Percentiles rank a stretch among this genome's conserved stretches.
Evolutionary conservation across 345 rosid genomes (phyloP).

Genomic region (Clausena lansium): DNA sequence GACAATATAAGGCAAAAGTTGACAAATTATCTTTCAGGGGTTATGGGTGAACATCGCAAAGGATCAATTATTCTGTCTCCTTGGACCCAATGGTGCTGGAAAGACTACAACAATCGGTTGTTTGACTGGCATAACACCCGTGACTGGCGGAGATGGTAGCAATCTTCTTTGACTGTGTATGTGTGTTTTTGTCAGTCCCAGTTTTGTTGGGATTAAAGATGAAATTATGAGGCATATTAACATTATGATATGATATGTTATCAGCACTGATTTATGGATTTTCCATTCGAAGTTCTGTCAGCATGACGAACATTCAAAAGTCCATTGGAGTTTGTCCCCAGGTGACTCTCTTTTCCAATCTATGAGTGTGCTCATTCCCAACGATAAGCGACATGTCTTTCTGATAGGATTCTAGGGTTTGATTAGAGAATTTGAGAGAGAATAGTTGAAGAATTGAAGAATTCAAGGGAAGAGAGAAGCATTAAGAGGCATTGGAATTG

Average conservation of each 20-base stretch:
- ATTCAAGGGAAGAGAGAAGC: too few relatives aligned
- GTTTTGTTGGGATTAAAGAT: not conserved
- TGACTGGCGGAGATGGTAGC: constrained; percentile 81
- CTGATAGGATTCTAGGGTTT: too few relatives aligned
- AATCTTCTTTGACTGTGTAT: constrained; percentile 8
- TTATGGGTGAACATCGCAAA: constrained; percentile 80
- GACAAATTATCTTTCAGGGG: constrained; percentile 45
- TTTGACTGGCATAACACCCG: constrained; percentile 80
- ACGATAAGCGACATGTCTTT: not conserved
- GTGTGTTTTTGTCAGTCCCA: not conserved
- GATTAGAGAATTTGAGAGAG: too few relatives aligned
- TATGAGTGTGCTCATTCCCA: constrained; percentile 2
- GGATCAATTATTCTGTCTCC: constrained; percentile 90
- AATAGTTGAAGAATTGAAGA: too few relatives aligned
- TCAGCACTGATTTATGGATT: constrained; percentile 76
- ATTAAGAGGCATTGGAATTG: too few relatives aligned
- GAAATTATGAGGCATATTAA: not conserved
- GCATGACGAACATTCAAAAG: constrained; percentile 79
- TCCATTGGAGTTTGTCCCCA: constrained; percentile 94
- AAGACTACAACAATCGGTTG: constrained; percentile 87
- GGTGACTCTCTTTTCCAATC: constrained; percentile 36
- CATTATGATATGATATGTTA: constrained; percentile 2
- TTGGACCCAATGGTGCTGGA: constrained; percentile 97
- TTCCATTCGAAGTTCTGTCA: constrained; percentile 73
- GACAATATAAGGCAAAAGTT: constrained; percentile 1